Percentiles rank a stretch among this genome's conserved stretches.
Evolutionary conservation across 768 basidiomycete species (phyloP).

Genomic region (Boletus subparvulus): DNA sequence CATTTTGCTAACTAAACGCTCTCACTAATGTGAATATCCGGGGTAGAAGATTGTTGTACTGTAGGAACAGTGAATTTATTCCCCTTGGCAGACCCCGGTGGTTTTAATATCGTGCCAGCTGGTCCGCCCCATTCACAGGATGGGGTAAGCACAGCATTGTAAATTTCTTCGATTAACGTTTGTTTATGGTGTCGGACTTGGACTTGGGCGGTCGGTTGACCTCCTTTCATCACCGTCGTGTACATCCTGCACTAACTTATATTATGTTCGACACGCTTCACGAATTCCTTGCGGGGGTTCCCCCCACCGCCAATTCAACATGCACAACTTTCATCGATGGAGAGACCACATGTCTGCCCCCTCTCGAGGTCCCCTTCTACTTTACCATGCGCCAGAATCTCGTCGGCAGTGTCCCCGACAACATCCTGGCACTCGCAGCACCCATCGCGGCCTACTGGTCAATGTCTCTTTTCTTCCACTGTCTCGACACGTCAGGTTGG

Average conservation of each 20-base stretch:
- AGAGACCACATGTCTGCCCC: constrained; percentile 38
- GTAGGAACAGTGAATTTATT: constrained; percentile 28
- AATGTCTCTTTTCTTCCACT: constrained; percentile 75
- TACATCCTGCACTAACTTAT: constrained; percentile 5
- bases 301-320: constrained; percentile 35
- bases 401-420: constrained; percentile 65
- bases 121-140: no score
- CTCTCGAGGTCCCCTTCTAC: constrained; percentile 52
- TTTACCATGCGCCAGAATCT: constrained; percentile 45
- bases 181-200: no score
- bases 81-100: not conserved
- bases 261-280: constrained; percentile 20
- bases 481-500: constrained; percentile 75
- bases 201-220: no score
- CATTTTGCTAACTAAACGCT: constrained; percentile 29
- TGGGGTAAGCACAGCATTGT: no score
- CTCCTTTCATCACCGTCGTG: not conserved
- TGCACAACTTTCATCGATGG: constrained; percentile 36
- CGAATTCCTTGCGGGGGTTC: constrained; percentile 2
- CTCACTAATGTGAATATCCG: constrained; percentile 33
- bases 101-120: no score
- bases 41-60: constrained; percentile 36
- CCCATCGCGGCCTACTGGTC: constrained; percentile 87
- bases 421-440: constrained; percentile 63
- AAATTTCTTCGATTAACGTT: no score